A percentile compares a stretch with the other conserved stretches of the same genome.
Conservation (phyloP, 2,329 filamentous ascomycete genomes). For the Aspergillus pseudotamarii region DNA sequence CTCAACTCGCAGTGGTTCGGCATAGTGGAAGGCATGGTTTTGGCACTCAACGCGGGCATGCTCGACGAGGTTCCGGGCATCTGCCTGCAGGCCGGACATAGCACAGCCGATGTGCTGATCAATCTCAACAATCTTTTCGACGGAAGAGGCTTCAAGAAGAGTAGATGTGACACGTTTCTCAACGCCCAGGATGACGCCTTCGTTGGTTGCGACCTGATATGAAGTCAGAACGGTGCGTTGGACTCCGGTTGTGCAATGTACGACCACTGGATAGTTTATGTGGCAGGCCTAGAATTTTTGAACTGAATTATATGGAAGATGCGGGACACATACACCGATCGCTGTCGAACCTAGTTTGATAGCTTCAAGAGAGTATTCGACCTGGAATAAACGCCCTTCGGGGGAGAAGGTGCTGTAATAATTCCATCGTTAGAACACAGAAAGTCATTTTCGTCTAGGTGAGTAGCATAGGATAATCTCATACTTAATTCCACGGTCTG, state of each 20-base stretch:
- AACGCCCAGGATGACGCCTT: slow-evolving; percentile 94
- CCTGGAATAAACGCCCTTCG: slow-evolving; percentile 98
- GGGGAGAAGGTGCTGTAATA: slow-evolving; percentile 89
- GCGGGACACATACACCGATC: slow-evolving; percentile 70
- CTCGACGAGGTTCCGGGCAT: slow-evolving; percentile 96
- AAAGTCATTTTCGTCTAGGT: slow-evolving; percentile 11
- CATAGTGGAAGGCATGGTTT: slow-evolving; percentile 97
- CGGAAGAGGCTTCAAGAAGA: slow-evolving; percentile 93
- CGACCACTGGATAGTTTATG: background rate
- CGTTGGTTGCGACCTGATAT: slow-evolving; percentile 76
- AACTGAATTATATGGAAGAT: background rate
- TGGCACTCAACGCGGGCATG: slow-evolving; percentile 97
- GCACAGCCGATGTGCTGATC: slow-evolving; percentile 98
- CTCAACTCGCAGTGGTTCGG: slow-evolving; percentile 91
- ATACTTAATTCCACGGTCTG: slow-evolving; percentile 98
- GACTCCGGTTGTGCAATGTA: background rate
- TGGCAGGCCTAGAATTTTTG: background rate
- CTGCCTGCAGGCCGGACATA: slow-evolving; percentile 97
- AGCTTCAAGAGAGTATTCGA: slow-evolving; percentile 99
- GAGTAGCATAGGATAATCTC: slow-evolving; percentile 30
- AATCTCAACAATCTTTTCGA: slow-evolving; percentile 99
- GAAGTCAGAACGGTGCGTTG: slow-evolving; percentile 20
- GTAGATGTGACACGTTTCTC: slow-evolving; percentile 99
- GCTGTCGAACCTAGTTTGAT: slow-evolving; percentile 99
- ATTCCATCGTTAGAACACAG: slow-evolving; percentile 26